These are phyloP conservation scores for Tuber borchii DNA, from an alignment of 495 filamentous ascomycete species.

Conservation along the genomic window DNA sequence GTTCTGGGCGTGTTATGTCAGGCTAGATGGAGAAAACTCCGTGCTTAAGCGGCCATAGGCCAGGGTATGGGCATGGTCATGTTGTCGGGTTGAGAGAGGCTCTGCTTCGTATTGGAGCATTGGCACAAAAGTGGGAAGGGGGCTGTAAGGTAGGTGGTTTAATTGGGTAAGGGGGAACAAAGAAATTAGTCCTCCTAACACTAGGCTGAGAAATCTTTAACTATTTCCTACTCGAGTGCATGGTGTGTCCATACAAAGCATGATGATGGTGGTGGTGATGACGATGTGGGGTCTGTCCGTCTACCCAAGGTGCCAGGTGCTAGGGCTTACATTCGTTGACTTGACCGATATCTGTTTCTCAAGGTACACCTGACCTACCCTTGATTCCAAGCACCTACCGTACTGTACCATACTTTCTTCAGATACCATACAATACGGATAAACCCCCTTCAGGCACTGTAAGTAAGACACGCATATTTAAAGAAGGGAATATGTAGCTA, in stretches of 20 bases:
- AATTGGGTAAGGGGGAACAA: not conserved
- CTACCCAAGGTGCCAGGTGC: not conserved
- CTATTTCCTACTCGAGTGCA: not conserved
- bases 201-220: not conserved
- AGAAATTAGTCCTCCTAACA: not conserved
- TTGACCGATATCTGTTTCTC: not conserved
- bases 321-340: not conserved
- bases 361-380: conserved; percentile 1
- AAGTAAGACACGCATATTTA: not conserved
- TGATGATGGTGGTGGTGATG: not conserved
- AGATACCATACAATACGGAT: not conserved
- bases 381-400: not conserved
- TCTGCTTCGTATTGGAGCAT: conserved; percentile 1
- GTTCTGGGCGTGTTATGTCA: not conserved
- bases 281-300: not conserved
- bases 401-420: not conserved
- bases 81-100: not conserved
- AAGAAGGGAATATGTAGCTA: not conserved
- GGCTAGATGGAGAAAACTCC: not conserved
- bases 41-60: not conserved
- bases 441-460: not conserved
- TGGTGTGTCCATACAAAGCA: not conserved
- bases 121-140: not conserved
- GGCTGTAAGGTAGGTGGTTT: not conserved
- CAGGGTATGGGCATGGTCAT: not conserved